phyloP scores from a whole-genome alignment of 1,284 basidiomycete species.

The Amylostereum areolatum region DNA sequence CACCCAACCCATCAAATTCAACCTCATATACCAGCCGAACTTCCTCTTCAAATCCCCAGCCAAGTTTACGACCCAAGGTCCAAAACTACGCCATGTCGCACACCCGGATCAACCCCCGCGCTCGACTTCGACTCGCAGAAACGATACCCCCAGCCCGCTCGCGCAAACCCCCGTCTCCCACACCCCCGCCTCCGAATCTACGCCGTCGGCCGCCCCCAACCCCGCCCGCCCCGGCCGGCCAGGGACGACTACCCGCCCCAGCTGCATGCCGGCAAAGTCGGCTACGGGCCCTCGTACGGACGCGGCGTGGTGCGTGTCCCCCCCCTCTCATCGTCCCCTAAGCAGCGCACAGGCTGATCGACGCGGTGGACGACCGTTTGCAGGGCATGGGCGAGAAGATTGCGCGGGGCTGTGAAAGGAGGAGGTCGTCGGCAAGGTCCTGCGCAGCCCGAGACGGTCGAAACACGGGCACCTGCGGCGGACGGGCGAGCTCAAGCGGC shows the following conservation, averaged over 20 bases:
- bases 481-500: conserved; percentile 43
- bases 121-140: too few species aligned
- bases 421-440: conserved; percentile 45
- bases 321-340: neutral
- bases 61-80: too few species aligned
- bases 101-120: too few species aligned
- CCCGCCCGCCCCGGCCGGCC: neutral
- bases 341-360: neutral
- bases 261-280: conserved; percentile 33
- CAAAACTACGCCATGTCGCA: too few species aligned
- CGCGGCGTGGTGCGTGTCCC: conserved; percentile 23
- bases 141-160: too few species aligned
- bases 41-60: too few species aligned
- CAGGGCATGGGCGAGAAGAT: conserved; percentile 44
- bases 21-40: too few species aligned
- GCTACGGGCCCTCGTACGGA: conserved; percentile 33
- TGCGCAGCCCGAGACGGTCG: conserved; percentile 36
- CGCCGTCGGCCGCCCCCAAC: too few species aligned
- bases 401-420: conserved; percentile 35
- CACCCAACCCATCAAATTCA: too few species aligned
- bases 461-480: conserved; percentile 40
- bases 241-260: conserved; percentile 26
- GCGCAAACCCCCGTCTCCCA: too few species aligned
- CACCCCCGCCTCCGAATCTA: too few species aligned
- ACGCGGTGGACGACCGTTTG: neutral